Evolutionary conservation across 2,329 filamentous ascomycete species (phyloP).

Genomic region (Beauveria australis): DNA sequence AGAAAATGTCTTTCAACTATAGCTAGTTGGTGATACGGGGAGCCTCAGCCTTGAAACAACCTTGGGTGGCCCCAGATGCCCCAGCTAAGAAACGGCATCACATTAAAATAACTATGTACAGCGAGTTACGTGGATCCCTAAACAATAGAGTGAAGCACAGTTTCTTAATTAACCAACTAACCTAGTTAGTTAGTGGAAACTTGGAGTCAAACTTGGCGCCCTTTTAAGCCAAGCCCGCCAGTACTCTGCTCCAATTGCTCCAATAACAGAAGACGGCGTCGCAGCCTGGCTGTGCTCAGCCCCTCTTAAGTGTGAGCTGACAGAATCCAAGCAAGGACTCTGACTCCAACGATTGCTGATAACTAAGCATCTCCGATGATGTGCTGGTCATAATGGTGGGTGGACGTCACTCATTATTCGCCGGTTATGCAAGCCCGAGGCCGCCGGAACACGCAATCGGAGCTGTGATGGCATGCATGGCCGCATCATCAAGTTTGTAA

Average conservation of each 20-base stretch:
- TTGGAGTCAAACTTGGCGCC: not conserved
- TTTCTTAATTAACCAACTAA: not conserved
- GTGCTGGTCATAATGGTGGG: not conserved
- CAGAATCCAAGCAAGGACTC: not conserved
- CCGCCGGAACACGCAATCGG: not conserved
- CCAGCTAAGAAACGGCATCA: not conserved
- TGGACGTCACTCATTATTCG: not conserved
- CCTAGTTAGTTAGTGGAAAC: not conserved
- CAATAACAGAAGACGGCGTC: conserved; percentile 2
- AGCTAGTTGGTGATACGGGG: not conserved
- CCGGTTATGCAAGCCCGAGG: not conserved
- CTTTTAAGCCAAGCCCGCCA: not conserved
- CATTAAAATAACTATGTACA: not conserved
- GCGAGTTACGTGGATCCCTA: not conserved
- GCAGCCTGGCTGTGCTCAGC: conserved; percentile 1
- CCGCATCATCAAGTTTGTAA: conserved; percentile 5
- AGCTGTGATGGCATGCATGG: conserved; percentile 4
- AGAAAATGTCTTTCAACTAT: not conserved
- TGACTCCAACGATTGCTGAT: not conserved
- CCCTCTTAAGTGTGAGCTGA: not conserved
- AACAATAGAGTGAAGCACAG: not conserved
- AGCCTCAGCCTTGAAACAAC: conserved; percentile 1
- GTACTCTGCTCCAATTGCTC: not conserved
- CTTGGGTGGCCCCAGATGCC: not conserved
- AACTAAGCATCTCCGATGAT: not conserved